Evolutionary conservation across 2,329 filamentous ascomycete species (phyloP), one percentile per base, ranked within the genome.

Genomic region (Cytospora leucostoma): DNA sequence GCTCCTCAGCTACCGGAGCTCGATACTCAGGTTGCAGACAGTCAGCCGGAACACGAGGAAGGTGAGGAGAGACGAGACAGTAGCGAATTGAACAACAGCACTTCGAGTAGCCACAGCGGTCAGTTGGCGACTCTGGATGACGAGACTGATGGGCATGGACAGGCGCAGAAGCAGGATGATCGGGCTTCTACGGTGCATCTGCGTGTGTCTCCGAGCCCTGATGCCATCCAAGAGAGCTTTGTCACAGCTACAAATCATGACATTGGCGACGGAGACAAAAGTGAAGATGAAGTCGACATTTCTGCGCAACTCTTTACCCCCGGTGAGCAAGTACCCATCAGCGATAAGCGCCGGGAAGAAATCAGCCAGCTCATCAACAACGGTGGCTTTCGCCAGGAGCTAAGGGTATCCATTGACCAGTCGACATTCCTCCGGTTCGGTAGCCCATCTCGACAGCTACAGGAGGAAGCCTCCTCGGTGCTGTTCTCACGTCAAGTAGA

Each of bases 361-460:
- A 80, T 82, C 47, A 76, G 75, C 54, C 68, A 75, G 50, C 71
- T 82, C 55, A 82, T 82, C 49, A 76, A 74, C 56, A 77, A 82
- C 55, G 80, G 79, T 15, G 80, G 80, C 4, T 82, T 82, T 68
- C 74, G 78, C 40, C 78, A 78, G 27, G 75, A 75, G 19, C 68
- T 82, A 51, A 75, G 78, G 56, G 77, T 78, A 4, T 75, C 79
- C 15, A 66, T 76, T 27, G 64, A 61, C 35, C 54, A 66, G 32
- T 65, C 64, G 7, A 35, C 58, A 17, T 66, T 67, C 27, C 58
- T 66, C 38, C 70, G 66, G 54, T 65, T 70, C 33, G 64, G 69
- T n/a, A 75, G 71, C 62, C 72, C 74, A 3, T 73, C 73, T 1
- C 70, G 69, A 7, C 73, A 75, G 34, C 58, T 73, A 13, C 65